Percentiles rank a stretch among this genome's conserved stretches.
Evolutionary conservation across 345 rosid species (phyloP).

Genomic region (Dipteronia dyeriana): DNA sequence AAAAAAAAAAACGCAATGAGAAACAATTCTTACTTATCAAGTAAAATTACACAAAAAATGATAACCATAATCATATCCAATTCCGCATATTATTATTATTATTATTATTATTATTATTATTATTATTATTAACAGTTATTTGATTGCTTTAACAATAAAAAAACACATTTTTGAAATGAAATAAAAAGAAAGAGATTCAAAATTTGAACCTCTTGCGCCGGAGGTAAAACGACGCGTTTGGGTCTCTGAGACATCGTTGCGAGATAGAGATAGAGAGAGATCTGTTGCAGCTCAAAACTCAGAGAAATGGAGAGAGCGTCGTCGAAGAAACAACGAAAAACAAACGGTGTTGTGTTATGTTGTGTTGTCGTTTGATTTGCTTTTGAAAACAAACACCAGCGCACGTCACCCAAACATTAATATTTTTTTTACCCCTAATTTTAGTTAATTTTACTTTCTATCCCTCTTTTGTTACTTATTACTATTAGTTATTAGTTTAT

Average conservation of each 20-base stretch:
- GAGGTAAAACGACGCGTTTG: conserved; percentile 59
- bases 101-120: no score
- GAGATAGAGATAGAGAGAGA: not conserved
- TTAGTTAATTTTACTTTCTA: not conserved
- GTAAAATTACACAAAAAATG: not conserved
- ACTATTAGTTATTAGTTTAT: not conserved
- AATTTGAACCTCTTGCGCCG: conserved; percentile 68
- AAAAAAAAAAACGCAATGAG: not conserved
- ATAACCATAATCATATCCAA: no score
- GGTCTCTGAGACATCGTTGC: conserved; percentile 48
- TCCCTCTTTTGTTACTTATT: not conserved
- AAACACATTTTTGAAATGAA: not conserved
- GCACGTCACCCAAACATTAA: not conserved
- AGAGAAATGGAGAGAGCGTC: not conserved
- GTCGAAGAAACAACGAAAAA: no score
- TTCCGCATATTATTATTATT: no score
- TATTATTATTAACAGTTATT: no score
- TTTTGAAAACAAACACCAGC: not conserved
- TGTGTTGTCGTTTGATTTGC: not conserved
- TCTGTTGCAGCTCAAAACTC: not conserved
- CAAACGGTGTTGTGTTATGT: not conserved
- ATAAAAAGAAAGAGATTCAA: not conserved
- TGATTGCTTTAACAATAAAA: not conserved
- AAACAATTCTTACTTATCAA: conserved; percentile 10
- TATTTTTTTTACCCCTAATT: not conserved